Evolutionary conservation across 306 rosid genomes (phyloP).

Genomic region (Medicago lupulina): DNA sequence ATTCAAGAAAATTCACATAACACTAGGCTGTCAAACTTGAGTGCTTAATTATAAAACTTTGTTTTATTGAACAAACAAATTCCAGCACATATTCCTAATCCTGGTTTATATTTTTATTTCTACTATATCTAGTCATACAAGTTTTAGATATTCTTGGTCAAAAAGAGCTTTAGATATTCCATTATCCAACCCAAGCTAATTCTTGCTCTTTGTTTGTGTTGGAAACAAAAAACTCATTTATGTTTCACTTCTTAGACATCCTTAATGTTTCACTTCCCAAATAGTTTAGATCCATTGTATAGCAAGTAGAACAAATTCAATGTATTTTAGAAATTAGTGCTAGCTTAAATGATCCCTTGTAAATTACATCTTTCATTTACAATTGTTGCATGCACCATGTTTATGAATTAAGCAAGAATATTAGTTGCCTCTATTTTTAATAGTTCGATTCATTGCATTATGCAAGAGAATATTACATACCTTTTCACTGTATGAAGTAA

Average conservation of each 20-base stretch:
- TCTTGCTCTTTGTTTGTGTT: not conserved
- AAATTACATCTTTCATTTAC: too few species aligned
- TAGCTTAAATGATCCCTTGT: too few species aligned
- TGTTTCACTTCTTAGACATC: too few species aligned
- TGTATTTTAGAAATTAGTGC: too few species aligned
- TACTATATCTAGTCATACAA: not conserved
- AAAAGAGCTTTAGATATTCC: not conserved
- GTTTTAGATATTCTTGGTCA: not conserved
- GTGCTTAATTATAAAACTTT: not conserved
- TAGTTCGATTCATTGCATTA: not conserved
- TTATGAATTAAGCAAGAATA: too few species aligned
- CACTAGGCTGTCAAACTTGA: not conserved
- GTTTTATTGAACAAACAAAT: conserved; percentile 13
- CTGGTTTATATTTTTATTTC: too few species aligned
- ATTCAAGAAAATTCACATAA: not conserved
- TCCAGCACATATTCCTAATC: conserved; percentile 1
- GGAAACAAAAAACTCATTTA: too few species aligned
- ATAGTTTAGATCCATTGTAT: too few species aligned
- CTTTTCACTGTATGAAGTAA: conserved; percentile 55
- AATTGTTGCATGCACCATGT: too few species aligned
- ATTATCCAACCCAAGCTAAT: not conserved
- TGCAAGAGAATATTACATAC: conserved; percentile 42
- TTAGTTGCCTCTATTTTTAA: too few species aligned
- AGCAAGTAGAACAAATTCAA: too few species aligned
- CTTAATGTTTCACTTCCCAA: too few species aligned